Conservation (phyloP, 2,329 filamentous ascomycete species). For the Trichoderma sp. region DNA sequence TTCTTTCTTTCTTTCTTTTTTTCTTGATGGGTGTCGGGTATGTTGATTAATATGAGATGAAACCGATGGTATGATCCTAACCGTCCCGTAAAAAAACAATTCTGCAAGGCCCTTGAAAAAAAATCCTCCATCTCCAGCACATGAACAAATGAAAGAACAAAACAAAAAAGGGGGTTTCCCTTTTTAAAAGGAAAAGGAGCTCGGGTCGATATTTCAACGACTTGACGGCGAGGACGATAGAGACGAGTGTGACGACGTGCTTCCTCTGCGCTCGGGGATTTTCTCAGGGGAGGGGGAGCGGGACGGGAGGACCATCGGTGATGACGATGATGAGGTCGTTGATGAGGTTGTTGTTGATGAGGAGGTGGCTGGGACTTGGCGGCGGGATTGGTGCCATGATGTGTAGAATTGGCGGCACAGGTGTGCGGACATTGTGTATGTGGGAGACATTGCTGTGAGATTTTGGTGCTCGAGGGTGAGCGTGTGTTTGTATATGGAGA, state of each 20-base stretch:
- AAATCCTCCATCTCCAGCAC: neutral
- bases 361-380: conserved; percentile 32
- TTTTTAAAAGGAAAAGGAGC: neutral
- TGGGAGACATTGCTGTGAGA: conserved; percentile 48
- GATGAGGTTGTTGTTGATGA: neutral
- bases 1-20: no score
- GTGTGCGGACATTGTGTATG: conserved; percentile 60
- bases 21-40: neutral
- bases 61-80: neutral
- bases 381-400: conserved; percentile 54
- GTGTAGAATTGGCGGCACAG: conserved; percentile 58
- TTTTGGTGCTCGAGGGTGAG: neutral
- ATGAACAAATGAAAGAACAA: neutral
- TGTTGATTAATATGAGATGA: conserved; percentile 6
- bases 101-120: neutral
- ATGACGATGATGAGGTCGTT: neutral
- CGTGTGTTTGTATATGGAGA: neutral
- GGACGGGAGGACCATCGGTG: conserved; percentile 25
- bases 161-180: neutral
- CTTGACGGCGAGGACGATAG: neutral
- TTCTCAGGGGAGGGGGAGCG: conserved; percentile 38
- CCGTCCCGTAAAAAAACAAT: neutral
- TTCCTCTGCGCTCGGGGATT: conserved; percentile 38
- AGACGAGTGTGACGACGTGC: conserved; percentile 17
- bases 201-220: neutral